Percentiles rank a stretch among this genome's conserved stretches.
phyloP scores from a whole-genome alignment of 257 asterid species.

The Oldenlandia corymbosa region DNA sequence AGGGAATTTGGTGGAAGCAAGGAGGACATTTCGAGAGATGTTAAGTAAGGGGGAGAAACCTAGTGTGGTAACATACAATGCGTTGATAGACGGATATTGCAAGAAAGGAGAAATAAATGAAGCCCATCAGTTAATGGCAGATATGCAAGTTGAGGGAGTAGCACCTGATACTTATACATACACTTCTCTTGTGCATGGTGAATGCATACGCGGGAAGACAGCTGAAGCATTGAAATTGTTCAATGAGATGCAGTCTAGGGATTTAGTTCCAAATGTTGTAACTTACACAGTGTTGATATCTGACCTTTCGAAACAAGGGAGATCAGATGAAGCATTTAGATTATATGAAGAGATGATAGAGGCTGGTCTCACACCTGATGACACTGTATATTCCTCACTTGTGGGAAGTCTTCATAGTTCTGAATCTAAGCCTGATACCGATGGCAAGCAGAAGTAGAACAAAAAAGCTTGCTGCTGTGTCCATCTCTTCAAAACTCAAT shows the following conservation, averaged over 20 bases:
- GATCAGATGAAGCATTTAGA: constrained; percentile 74
- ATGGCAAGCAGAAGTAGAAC: neutral
- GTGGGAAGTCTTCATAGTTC: constrained; percentile 78
- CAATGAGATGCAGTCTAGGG: constrained; percentile 44
- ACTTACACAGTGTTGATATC: constrained; percentile 65
- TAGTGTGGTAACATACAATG: constrained; percentile 25
- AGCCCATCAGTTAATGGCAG: constrained; percentile 30
- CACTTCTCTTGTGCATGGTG: constrained; percentile 68
- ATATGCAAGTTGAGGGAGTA: constrained; percentile 51
- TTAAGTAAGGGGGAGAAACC: constrained; percentile 25
- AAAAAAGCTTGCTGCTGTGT: neutral
- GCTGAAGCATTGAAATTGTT: constrained; percentile 59
- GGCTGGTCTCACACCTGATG: constrained; percentile 63
- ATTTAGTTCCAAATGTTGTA: constrained; percentile 38
- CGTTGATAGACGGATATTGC: constrained; percentile 26
- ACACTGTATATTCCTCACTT: constrained; percentile 56
- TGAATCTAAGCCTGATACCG: constrained; percentile 9
- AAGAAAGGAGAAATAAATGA: constrained; percentile 31
- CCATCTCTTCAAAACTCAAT: no score
- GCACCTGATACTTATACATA: constrained; percentile 60
- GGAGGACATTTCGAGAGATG: constrained; percentile 28
- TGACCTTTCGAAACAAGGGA: constrained; percentile 66
- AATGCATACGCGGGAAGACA: constrained; percentile 52
- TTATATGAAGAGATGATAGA: constrained; percentile 78
- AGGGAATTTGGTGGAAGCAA: constrained; percentile 57